These are phyloP conservation scores for Rhododendron simsii DNA, from an alignment of 148 eudicot genomes.

Conservation along the genomic window DNA sequence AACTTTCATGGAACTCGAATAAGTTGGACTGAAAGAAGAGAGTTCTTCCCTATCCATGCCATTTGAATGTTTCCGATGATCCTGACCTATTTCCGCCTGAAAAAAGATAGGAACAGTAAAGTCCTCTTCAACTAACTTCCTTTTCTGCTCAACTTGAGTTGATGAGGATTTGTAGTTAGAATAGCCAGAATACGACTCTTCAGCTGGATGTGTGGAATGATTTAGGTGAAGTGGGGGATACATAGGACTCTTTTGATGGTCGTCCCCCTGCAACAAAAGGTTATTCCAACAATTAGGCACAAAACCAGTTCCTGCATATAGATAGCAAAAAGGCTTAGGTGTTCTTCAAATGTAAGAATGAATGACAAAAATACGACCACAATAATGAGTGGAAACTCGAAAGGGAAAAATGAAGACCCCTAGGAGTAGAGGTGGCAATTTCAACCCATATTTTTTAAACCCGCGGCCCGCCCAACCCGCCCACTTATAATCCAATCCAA, in stretches of 20 bases:
- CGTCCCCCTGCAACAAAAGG: constrained; percentile 37
- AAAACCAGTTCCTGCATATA: background rate
- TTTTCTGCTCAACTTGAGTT: constrained; percentile 25
- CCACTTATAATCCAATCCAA: no score
- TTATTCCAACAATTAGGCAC: background rate
- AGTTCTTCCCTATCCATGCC: constrained; percentile 20
- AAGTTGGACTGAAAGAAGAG: constrained; percentile 18
- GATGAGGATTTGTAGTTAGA: constrained; percentile 31
- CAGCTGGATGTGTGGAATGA: constrained; percentile 30
- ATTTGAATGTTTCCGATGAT: constrained; percentile 16
- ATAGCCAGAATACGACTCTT: constrained; percentile 29
- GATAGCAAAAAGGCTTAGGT: background rate
- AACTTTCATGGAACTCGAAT: constrained; percentile 10
- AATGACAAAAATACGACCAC: background rate
- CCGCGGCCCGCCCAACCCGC: no score
- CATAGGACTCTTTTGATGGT: constrained; percentile 32
- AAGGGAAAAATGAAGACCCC: background rate
- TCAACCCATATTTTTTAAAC: no score
- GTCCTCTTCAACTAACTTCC: constrained; percentile 66
- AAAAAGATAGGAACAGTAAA: constrained; percentile 74
- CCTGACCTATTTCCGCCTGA: constrained; percentile 31
- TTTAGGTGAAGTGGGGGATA: constrained; percentile 36
- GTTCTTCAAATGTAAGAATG: background rate
- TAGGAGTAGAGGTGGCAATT: no score
- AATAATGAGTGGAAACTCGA: background rate